Evolutionary conservation across 2,329 filamentous ascomycete species (phyloP).

Genomic region (Botryotinia narcissicola): DNA sequence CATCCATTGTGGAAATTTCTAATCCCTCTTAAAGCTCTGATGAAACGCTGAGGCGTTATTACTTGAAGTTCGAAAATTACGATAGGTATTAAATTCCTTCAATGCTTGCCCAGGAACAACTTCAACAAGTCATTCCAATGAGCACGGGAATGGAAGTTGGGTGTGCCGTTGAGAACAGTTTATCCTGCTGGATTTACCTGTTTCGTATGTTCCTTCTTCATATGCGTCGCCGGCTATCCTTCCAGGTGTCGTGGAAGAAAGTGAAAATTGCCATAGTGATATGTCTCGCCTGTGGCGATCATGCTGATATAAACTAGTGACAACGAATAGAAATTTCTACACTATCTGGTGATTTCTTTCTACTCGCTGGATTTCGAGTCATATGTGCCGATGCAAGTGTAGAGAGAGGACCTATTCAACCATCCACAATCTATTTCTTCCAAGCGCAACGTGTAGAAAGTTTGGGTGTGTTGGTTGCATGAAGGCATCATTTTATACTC

Average conservation of each 20-base stretch:
- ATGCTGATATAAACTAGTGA: accelerated
- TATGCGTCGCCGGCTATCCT: not conserved
- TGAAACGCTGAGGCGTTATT: not conserved
- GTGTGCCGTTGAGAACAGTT: not conserved
- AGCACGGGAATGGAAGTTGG: not conserved
- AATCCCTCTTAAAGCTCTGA: accelerated
- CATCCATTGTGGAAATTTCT: accelerated
- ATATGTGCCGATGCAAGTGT: no score
- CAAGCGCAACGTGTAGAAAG: accelerated
- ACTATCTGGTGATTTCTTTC: accelerated
- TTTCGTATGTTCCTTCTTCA: accelerated
- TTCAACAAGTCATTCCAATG: not conserved
- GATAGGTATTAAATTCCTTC: no score
- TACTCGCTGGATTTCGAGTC: not conserved
- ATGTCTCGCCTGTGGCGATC: not conserved
- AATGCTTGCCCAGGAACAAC: not conserved
- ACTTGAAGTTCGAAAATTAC: no score
- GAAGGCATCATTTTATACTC: not conserved
- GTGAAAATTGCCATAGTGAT: no score
- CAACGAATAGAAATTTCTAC: not conserved
- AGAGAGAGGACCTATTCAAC: no score
- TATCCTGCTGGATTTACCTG: not conserved
- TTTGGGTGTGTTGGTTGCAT: not conserved
- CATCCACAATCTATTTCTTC: not conserved
- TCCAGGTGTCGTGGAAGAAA: no score